A percentile compares a stretch with the other conserved stretches of the same genome.
phyloP scores from a whole-genome alignment of 495 filamentous ascomycete species.

The Xylaria cubensis region DNA sequence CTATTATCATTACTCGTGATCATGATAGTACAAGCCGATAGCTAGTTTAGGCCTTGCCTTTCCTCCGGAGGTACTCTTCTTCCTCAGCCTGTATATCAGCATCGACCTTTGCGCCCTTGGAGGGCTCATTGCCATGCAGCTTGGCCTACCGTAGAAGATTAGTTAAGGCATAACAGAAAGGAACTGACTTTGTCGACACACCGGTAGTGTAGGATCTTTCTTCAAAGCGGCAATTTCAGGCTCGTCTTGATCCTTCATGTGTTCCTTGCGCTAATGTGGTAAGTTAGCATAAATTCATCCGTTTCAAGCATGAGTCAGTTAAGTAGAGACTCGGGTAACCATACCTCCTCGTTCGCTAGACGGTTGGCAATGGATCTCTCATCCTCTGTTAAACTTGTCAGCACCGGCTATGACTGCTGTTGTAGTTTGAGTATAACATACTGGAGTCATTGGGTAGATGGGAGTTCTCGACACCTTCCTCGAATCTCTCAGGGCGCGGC shows the following conservation, averaged over 20 bases:
- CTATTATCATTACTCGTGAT: background rate
- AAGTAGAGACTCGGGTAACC: background rate
- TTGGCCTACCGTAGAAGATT: conserved; percentile 53
- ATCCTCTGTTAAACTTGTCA: conserved; percentile 63
- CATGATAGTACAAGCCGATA: conserved; percentile 1
- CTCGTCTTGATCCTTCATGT: conserved; percentile 47
- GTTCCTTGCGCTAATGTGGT: conserved; percentile 46
- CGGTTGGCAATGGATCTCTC: conserved; percentile 80
- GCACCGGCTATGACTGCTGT: background rate
- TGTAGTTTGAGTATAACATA: conserved; percentile 40
- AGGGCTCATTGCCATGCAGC: conserved; percentile 69
- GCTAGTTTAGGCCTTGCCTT: conserved; percentile 44
- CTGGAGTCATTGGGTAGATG: conserved; percentile 77
- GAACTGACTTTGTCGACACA: conserved; percentile 45
- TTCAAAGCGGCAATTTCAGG: conserved; percentile 64
- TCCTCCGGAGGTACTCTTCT: conserved; percentile 66
- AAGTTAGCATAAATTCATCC: conserved; percentile 25
- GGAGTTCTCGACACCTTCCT: conserved; percentile 70
- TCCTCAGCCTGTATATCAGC: conserved; percentile 67
- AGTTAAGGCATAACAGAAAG: background rate
- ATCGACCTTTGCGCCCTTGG: conserved; percentile 71
- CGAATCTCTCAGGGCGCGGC: conserved; percentile 58
- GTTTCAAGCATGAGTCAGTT: background rate
- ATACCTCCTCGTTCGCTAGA: conserved; percentile 65
- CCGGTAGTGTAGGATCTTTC: conserved; percentile 72